Percentiles rank a stretch among this genome's conserved stretches.
Evolutionary conservation across 2,329 filamentous ascomycete species (phyloP).

Genomic region (Talaromyces pinophilus): DNA sequence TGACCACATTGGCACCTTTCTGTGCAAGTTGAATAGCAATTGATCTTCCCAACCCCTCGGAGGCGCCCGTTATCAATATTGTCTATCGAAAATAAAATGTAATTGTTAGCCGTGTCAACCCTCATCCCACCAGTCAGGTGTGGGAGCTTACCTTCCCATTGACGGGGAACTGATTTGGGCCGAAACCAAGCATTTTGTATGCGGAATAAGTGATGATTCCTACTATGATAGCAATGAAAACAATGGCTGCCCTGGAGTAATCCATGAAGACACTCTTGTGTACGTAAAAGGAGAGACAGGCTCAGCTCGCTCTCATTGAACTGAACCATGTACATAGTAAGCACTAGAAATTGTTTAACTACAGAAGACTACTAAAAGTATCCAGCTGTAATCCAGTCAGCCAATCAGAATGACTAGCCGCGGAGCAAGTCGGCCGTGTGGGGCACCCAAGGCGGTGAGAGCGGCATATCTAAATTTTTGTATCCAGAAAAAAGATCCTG

Average conservation of each 20-base stretch:
- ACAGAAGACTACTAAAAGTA: neutral
- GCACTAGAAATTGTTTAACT: neutral
- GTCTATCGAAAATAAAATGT: slow-evolving; percentile 58
- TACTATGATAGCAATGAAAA: slow-evolving; percentile 37
- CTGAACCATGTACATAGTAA: too few relatives aligned
- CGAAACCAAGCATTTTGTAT: slow-evolving; percentile 44
- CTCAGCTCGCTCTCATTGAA: slow-evolving; percentile 4
- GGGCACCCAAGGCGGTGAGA: slow-evolving; percentile 17
- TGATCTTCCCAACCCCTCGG: slow-evolving; percentile 85
- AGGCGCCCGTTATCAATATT: slow-evolving; percentile 83
- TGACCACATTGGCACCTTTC: slow-evolving; percentile 82
- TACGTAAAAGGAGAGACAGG: neutral
- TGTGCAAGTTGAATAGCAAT: slow-evolving; percentile 72
- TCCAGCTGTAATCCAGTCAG: neutral
- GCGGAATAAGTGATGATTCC: slow-evolving; percentile 37
- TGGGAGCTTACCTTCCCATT: slow-evolving; percentile 69
- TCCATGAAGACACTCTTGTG: slow-evolving; percentile 25
- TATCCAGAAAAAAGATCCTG: slow-evolving; percentile 12
- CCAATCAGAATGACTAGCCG: neutral
- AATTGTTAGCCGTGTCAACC: neutral
- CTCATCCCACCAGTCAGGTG: neutral
- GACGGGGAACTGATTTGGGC: slow-evolving; percentile 73
- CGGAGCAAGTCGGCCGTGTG: neutral
- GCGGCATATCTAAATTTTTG: slow-evolving; percentile 17
- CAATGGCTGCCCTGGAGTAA: slow-evolving; percentile 31